Evolutionary conservation across 2,329 filamentous ascomycete genomes (phyloP).

Genomic region (Diaporthe caulivora): DNA sequence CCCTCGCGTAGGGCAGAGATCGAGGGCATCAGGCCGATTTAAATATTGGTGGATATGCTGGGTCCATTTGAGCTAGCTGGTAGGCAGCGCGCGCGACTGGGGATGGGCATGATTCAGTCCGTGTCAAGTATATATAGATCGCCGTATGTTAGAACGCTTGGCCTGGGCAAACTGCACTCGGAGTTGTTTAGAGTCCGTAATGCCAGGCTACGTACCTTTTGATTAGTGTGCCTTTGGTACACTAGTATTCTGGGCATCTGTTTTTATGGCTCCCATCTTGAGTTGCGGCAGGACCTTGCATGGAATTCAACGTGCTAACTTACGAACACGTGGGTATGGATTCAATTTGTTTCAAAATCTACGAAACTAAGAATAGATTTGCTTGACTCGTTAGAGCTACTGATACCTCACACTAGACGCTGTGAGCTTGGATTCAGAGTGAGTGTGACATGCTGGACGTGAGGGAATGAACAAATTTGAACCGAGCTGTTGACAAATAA

Average conservation of each 20-base stretch:
- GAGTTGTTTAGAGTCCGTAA: background rate
- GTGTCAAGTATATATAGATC: constrained; percentile 27
- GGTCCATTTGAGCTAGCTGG: background rate
- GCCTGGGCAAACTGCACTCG: background rate
- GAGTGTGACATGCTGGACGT: background rate
- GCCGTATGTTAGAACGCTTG: background rate
- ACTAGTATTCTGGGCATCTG: background rate
- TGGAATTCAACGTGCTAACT: background rate
- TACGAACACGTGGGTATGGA: background rate
- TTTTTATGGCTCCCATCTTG: background rate
- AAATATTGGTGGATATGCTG: background rate
- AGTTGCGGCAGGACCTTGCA: background rate
- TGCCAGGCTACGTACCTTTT: background rate
- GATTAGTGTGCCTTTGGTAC: background rate
- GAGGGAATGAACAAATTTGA: background rate
- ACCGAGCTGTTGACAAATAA: background rate
- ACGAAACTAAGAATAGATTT: background rate
- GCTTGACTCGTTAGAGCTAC: background rate
- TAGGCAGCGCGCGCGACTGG: background rate
- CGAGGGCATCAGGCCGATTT: background rate
- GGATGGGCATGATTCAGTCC: constrained; percentile 14
- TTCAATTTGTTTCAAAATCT: background rate
- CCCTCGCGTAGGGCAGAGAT: background rate
- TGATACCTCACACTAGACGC: background rate
- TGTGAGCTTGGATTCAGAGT: background rate